A percentile compares a stretch with the other conserved stretches of the same genome.
Conservation (phyloP, 1,284 basidiomycete species). For the Sporisorium graminicola region DNA sequence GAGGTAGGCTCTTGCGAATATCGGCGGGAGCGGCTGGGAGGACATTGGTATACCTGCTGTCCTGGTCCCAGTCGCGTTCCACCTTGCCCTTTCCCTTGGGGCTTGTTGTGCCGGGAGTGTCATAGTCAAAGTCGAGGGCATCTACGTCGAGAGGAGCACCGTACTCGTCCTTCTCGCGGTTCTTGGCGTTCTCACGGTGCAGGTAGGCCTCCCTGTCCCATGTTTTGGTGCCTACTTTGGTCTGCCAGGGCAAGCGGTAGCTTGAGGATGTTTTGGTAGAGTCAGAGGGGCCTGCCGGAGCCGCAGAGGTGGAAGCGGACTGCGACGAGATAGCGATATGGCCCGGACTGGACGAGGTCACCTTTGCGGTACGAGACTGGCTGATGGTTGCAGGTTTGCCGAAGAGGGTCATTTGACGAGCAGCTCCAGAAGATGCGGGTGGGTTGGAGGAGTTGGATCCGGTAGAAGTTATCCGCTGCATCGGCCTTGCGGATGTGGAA, state of each 20-base stretch:
- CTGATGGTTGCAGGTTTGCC: conserved; percentile 27
- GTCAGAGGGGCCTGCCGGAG: not conserved
- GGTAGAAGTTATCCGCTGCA: conserved; percentile 24
- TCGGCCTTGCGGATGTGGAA: conserved; percentile 23
- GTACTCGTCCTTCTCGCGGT: conserved; percentile 31
- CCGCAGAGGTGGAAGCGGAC: conserved; percentile 13
- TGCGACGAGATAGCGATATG: conserved; percentile 51
- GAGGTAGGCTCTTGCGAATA: conserved; percentile 17
- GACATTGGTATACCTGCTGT: conserved; percentile 22
- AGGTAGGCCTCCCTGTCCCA: conserved; percentile 53
- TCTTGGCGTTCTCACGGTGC: conserved; percentile 42
- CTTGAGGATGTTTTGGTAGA: not conserved
- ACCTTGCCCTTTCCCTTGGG: conserved; percentile 12
- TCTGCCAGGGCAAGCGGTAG: conserved; percentile 22
- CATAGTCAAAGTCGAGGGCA: conserved; percentile 25
- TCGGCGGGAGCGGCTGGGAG: conserved; percentile 15
- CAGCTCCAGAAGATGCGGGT: conserved; percentile 25
- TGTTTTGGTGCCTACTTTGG: conserved; percentile 41
- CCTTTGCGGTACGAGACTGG: conserved; percentile 22
- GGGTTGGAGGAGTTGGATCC: conserved; percentile 18
- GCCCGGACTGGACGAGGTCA: conserved; percentile 31
- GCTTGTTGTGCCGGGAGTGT: not conserved
- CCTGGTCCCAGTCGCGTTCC: conserved; percentile 32
- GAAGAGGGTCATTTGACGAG: conserved; percentile 44
- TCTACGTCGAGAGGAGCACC: conserved; percentile 32